These are phyloP conservation scores for Fusarium falciforme DNA, from an alignment of 2,329 filamentous ascomycete species.

Conservation along the genomic window DNA sequence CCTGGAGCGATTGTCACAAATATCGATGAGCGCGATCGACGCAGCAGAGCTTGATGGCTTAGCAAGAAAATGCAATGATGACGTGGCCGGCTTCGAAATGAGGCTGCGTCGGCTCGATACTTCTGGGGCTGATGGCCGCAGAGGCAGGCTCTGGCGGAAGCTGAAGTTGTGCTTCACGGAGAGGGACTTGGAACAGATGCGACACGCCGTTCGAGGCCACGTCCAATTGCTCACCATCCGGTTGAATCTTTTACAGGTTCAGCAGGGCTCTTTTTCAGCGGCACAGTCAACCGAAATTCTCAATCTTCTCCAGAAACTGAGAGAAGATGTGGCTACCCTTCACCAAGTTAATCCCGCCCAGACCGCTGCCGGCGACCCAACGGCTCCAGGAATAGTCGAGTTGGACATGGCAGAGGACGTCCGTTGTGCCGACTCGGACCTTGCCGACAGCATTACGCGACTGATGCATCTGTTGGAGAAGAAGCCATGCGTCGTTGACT, in stretches of 20 bases:
- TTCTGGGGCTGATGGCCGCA: accelerated
- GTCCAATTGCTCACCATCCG: accelerated
- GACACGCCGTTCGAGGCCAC: neutral
- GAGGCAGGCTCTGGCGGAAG: neutral
- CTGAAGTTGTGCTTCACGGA: neutral
- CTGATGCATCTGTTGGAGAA: neutral
- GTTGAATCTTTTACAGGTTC: neutral
- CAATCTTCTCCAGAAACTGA: neutral
- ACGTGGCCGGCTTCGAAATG: accelerated
- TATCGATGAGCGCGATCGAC: neutral
- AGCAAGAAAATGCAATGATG: neutral
- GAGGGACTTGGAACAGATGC: neutral
- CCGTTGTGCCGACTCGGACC: neutral
- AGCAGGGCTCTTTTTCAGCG: neutral
- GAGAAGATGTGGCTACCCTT: accelerated
- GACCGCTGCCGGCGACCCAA: accelerated
- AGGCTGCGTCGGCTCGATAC: neutral
- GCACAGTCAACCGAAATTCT: neutral
- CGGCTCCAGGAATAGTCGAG: neutral
- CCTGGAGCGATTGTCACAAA: accelerated
- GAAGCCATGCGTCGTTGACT: neutral
- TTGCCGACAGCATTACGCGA: neutral
- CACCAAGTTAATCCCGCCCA: accelerated
- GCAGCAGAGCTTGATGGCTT: accelerated
- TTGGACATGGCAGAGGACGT: accelerated